These are phyloP conservation scores for Cyberlindnera mississippiensis DNA, from an alignment of 805 yeast genomes.

Conservation along the genomic window DNA sequence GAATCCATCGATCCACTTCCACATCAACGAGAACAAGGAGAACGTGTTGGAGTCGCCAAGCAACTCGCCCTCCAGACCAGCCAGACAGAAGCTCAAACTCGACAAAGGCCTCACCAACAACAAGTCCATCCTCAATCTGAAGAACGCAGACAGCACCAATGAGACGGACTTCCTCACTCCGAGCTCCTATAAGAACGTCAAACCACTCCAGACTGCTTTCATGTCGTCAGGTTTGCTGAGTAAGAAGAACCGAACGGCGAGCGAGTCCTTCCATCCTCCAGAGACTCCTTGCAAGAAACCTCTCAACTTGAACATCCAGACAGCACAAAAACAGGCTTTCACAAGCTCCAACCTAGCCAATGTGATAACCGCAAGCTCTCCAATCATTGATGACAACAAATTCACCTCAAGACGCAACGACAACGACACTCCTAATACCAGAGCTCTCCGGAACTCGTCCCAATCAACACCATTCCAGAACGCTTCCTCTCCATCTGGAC, in stretches of 20 bases:
- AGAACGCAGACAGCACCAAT: slow-evolving; percentile 6
- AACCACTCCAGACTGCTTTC: slow-evolving; percentile 84
- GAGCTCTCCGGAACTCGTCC: slow-evolving; percentile 8
- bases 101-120: slow-evolving; percentile 10
- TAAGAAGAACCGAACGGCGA: slow-evolving; percentile 47
- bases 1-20: slow-evolving; percentile 26
- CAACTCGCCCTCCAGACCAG: slow-evolving; percentile 32
- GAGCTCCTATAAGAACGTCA: slow-evolving; percentile 61
- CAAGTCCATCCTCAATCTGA: slow-evolving; percentile 13
- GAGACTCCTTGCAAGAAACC: slow-evolving; percentile 63
- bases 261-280: slow-evolving; percentile 41
- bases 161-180: slow-evolving; percentile 41
- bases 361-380: slow-evolving; percentile 29
- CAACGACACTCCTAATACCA: slow-evolving; percentile 15
- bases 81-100: slow-evolving; percentile 26
- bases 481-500: slow-evolving; percentile 19
- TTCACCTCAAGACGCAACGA: slow-evolving; percentile 23
- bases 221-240: slow-evolving; percentile 68
- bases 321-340: slow-evolving; percentile 16
- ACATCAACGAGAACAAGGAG: slow-evolving; percentile 9
- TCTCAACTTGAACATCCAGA: slow-evolving; percentile 14
- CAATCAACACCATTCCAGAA: slow-evolving; percentile 16
- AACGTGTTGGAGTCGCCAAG: slow-evolving; percentile 22
- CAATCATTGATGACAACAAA: slow-evolving; percentile 25
- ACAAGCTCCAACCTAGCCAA: slow-evolving; percentile 28